Evolutionary conservation across 768 basidiomycete species (phyloP), one percentile per base, ranked within the genome.

Genomic region (Paxillus rubicundulus): DNA sequence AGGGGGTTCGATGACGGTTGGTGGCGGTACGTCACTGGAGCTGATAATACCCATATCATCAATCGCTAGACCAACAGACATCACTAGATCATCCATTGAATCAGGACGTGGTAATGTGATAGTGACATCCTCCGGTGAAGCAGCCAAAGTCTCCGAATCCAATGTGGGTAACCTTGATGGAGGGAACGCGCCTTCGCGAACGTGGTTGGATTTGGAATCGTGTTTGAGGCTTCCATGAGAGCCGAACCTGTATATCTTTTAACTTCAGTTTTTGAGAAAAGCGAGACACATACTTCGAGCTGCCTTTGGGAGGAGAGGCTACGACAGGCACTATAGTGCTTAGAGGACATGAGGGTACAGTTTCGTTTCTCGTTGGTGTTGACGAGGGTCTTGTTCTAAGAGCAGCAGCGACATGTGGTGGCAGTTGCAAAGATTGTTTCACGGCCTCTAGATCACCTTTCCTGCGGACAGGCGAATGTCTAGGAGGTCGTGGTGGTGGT

Each of bases 131-230:
- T 56, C 55, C 39, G 49, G 59, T 21, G 60, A 61, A 47, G 59
- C 52, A n/a, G 38, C 5, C 17, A 38, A 28, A 13, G 48, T 38
- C 13, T 54, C 58, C 32, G 64, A 62, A 39, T 65, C 64, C 18
- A 61, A 54, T 45, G 61, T 60, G 64, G 54, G 62, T 58, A 66
- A 47, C 48, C 69, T 65, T 38, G 75, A 81, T 0, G 80, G 81
- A 45, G 81, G 72, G 61, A 85, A 86, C 6, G 87, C 88, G 49
- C 84, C 86, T 74, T 90, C 87, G 38, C 87, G 70, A 30, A 66
- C 54, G 50, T 77, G 76, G 43, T 62, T 56, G 42, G 65, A 46
- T n/a, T 43, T 58, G 21, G n/a, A 36, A 41, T 59, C 52, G 13
- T 48, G 50, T 32, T 33, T 28, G 27, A 56, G 45, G 44, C 57